A percentile compares a stretch with the other conserved stretches of the same genome.
Evolutionary conservation across 1,284 basidiomycete genomes (phyloP).

Genomic region (Apiotrichum akiyoshidainum): DNA sequence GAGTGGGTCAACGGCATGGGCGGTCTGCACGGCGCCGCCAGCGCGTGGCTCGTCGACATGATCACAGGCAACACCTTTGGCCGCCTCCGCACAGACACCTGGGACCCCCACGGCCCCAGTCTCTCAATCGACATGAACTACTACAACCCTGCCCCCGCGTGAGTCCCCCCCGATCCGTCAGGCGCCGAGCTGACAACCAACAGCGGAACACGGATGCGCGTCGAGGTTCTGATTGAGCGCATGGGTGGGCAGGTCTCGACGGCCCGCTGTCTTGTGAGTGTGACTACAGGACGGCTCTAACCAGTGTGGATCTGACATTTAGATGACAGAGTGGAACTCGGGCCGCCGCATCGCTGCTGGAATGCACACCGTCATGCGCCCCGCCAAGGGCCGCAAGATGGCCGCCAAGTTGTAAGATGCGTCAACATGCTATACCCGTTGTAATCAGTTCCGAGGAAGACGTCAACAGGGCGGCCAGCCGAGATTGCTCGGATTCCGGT

Average conservation of each 20-base stretch:
- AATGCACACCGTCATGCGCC: slow-evolving; percentile 11
- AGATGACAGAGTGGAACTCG: slow-evolving; percentile 8
- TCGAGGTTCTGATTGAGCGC: slow-evolving; percentile 7
- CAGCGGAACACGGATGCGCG: slow-evolving; percentile 11
- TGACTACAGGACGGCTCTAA: no score
- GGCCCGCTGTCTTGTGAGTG: slow-evolving; percentile 11
- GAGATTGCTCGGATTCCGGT: no score
- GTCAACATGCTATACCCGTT: slow-evolving; percentile 2
- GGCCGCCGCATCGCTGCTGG: slow-evolving; percentile 10
- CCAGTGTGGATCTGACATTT: background rate
- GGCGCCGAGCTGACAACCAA: slow-evolving; percentile 1
- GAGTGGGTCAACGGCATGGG: slow-evolving; percentile 35
- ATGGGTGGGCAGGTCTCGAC: slow-evolving; percentile 4
- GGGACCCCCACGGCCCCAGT: slow-evolving; percentile 33
- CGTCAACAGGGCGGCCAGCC: no score
- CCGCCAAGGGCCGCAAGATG: slow-evolving; percentile 1
- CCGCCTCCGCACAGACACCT: slow-evolving; percentile 21
- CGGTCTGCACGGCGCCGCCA: slow-evolving; percentile 35
- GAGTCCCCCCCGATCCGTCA: background rate
- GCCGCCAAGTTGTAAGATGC: slow-evolving; percentile 5
- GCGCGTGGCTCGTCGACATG: slow-evolving; percentile 38
- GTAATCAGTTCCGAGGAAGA: no score
- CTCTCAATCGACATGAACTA: slow-evolving; percentile 33
- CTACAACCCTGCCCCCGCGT: slow-evolving; percentile 21
- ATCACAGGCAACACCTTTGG: slow-evolving; percentile 4